Conservation (phyloP, 352 stramenopile genomes). For the Phytophthora pseudosyringae region DNA sequence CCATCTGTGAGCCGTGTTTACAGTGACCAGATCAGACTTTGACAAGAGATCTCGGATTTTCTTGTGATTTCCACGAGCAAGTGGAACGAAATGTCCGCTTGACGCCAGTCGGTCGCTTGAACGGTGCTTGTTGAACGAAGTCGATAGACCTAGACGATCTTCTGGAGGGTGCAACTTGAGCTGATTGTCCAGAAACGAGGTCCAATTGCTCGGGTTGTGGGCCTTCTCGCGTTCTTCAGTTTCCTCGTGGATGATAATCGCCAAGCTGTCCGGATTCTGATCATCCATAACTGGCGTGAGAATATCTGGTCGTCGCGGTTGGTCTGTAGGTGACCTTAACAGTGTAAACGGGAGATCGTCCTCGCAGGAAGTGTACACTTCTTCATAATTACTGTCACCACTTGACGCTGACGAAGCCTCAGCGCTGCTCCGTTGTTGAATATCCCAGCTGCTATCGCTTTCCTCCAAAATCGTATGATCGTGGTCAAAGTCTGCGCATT, state of each 20-base stretch:
- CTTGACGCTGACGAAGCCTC: constrained; percentile 30
- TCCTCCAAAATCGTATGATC: constrained; percentile 22
- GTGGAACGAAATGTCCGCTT: constrained; percentile 26
- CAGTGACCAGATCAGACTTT: constrained; percentile 67
- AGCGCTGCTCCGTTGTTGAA: constrained; percentile 23
- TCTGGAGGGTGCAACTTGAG: constrained; percentile 31
- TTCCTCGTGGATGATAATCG: constrained; percentile 38
- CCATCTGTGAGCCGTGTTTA: constrained; percentile 73
- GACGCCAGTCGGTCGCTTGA: constrained; percentile 23
- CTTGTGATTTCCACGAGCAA: constrained; percentile 48
- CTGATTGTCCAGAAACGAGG: constrained; percentile 59
- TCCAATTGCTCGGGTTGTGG: constrained; percentile 36
- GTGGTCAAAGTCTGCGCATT: constrained; percentile 16
- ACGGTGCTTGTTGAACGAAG: constrained; percentile 29
- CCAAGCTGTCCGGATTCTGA: constrained; percentile 18
- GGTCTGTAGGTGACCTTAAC: constrained; percentile 48
- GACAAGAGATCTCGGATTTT: constrained; percentile 68
- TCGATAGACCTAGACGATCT: constrained; percentile 13
- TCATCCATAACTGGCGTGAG: constrained; percentile 17
- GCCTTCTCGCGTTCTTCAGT: constrained; percentile 5
- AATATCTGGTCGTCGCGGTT: constrained; percentile 1
- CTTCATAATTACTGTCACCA: constrained; percentile 53
- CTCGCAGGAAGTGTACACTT: constrained; percentile 56
- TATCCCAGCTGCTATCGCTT: constrained; percentile 20
- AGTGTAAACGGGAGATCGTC: constrained; percentile 71